phyloP scores from a whole-genome alignment of 345 rosid genomes.

The Salix udensis region DNA sequence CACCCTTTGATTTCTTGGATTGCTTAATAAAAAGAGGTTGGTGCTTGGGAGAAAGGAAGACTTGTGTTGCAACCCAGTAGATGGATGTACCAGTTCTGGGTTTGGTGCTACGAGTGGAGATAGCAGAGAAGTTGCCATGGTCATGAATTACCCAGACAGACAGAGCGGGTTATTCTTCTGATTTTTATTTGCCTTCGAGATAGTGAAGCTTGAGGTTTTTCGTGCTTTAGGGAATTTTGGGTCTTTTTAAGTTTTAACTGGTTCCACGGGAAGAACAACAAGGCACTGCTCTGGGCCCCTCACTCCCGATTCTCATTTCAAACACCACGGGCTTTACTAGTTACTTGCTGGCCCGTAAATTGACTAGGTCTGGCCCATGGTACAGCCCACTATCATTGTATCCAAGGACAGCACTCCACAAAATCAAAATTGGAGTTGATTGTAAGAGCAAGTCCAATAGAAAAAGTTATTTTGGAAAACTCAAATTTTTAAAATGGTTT shows the following conservation, averaged over 20 bases:
- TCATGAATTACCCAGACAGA: no score
- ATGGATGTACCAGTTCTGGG: conserved; percentile 23
- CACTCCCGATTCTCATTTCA: background rate
- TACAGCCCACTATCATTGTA: no score
- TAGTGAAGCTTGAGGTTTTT: conserved; percentile 5
- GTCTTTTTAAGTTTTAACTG: background rate
- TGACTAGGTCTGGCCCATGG: background rate
- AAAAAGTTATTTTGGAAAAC: no score
- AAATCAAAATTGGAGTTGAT: no score
- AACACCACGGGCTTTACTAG: background rate
- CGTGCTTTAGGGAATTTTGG: background rate
- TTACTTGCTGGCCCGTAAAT: background rate
- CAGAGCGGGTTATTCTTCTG: background rate
- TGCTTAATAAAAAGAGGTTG: conserved; percentile 26
- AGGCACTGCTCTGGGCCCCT: background rate
- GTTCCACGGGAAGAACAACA: background rate
- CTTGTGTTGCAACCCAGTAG: conserved; percentile 25
- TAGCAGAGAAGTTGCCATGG: conserved; percentile 58
- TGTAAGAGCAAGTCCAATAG: no score
- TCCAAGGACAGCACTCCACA: no score
- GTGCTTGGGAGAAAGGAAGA: conserved; percentile 43
- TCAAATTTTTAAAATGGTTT: no score
- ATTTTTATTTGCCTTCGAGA: background rate
- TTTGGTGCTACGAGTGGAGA: conserved; percentile 45
- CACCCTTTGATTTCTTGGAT: conserved; percentile 14